A percentile compares a stretch with the other conserved stretches of the same genome.
These are phyloP conservation scores for Zygotorulaspora mrakii DNA, from an alignment of 1,139 yeast genomes.

Conservation along the genomic window DNA sequence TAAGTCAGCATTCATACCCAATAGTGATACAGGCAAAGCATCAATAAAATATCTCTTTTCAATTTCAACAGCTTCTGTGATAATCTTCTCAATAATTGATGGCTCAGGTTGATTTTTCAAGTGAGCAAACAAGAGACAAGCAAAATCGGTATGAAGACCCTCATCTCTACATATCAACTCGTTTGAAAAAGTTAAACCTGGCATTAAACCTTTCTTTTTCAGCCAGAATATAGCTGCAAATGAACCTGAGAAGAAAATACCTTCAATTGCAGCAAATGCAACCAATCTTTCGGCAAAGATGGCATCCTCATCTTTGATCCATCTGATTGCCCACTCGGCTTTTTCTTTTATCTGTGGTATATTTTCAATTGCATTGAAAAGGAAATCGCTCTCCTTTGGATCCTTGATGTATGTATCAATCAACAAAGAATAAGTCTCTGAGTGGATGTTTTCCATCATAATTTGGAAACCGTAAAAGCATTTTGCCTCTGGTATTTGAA, in stretches of 20 bases:
- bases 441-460: constrained; percentile 99
- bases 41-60: constrained; percentile 94
- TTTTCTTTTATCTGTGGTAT: constrained; percentile 93
- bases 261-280: constrained; percentile 98
- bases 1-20: constrained; percentile 88
- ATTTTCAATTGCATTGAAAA: constrained; percentile 90
- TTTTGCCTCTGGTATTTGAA: constrained; percentile 95
- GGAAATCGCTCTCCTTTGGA: constrained; percentile 81
- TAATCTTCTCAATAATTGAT: constrained; percentile 73
- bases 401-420: constrained; percentile 95
- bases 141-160: constrained; percentile 97
- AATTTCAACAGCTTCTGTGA: constrained; percentile 91
- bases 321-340: constrained; percentile 97
- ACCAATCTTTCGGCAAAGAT: constrained; percentile 92
- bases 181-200: constrained; percentile 95
- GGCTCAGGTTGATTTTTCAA: constrained; percentile 82
- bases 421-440: constrained; percentile 92
- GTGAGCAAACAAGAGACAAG: constrained; percentile 91
- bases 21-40: constrained; percentile 83
- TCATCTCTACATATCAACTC: constrained; percentile 97
- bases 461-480: constrained; percentile 99
- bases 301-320: constrained; percentile 87
- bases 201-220: constrained; percentile 97
- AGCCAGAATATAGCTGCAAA: constrained; percentile 98
- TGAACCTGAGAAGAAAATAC: constrained; percentile 96